A percentile compares a stretch with the other conserved stretches of the same genome.
Evolutionary conservation across 306 rosid species (phyloP).

Genomic region (Vicia faba): DNA sequence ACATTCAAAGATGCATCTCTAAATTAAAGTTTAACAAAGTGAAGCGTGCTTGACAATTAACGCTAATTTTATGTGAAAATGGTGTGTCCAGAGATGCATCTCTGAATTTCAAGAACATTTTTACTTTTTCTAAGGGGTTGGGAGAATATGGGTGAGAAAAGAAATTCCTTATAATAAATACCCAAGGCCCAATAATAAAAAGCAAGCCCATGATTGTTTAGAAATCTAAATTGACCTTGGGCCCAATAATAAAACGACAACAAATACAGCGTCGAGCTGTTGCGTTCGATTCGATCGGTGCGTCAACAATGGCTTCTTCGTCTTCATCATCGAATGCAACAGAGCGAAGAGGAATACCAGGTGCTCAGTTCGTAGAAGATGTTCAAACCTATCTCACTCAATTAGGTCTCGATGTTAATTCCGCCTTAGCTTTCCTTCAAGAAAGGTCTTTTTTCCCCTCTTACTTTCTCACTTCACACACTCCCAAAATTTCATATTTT

Average conservation of each 20-base stretch:
- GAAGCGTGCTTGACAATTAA: too few relatives aligned
- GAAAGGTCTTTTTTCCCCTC: slow-evolving; percentile 60
- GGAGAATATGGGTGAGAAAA: too few relatives aligned
- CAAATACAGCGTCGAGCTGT: not conserved
- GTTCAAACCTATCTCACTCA: slow-evolving; percentile 81
- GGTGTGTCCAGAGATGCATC: too few relatives aligned
- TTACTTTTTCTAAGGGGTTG: too few relatives aligned
- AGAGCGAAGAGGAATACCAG: slow-evolving; percentile 95
- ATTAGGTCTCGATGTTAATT: slow-evolving; percentile 68
- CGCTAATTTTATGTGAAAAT: too few relatives aligned
- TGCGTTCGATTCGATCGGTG: not conserved
- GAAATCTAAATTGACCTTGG: not conserved
- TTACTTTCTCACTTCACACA: not conserved
- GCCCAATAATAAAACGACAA: slow-evolving; percentile 29
- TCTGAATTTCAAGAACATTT: too few relatives aligned
- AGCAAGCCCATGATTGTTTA: too few relatives aligned
- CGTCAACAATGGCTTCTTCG: slow-evolving; percentile 52
- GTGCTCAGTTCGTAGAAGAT: slow-evolving; percentile 88
- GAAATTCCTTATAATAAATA: too few relatives aligned
- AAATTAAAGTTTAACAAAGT: too few relatives aligned
- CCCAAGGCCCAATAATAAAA: too few relatives aligned
- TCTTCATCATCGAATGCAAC: slow-evolving; percentile 52
- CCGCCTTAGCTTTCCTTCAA: slow-evolving; percentile 89
- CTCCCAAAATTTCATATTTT: not conserved
- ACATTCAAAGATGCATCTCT: too few relatives aligned